Evolutionary conservation across 2,329 filamentous ascomycete species (phyloP), one percentile per base, ranked within the genome.

Genomic region (Scedosporium minutisporum): DNA sequence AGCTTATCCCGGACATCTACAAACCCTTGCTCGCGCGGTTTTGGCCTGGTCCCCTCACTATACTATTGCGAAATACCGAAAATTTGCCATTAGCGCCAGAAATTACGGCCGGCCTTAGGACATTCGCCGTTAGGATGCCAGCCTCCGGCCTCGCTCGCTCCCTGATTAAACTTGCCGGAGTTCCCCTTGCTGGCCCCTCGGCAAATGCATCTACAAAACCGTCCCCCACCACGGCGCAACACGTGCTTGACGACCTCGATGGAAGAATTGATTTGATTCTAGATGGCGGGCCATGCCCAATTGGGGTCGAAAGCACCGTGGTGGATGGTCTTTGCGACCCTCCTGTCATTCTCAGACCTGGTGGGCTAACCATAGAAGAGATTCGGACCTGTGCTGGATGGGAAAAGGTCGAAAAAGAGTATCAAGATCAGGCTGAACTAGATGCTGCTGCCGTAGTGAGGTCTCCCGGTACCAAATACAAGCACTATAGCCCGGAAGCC

Each of bases 391-490:
- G 88, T 70, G 77, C 82, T 0, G 93, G 93, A 1, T 99, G 95
- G 93, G 88, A 92, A 71, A 77, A 83, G 44, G 90, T 91, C 1
- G 79, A 82, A 65, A 85, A 88, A 64, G 93, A 84, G 10, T 97
- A 97, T 74, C 86, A 88, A 70, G 91, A 96, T 69, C 82, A 82
- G 63, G 85, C 85, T 16, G 85, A 91, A 29, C 27, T 29, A 68
- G 80, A 84, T 18, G 87, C 84, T 5, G 84, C 83, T 60, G 77
- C 72, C 1, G 81, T 82, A 9, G 95, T 95, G 0, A 82, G 91
- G 63, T 95, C 95, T 0, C 95, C 95, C 0, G 95, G 95, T 1
- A 99, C 99, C 95, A 99, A 99, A 76, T 99, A 99, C 73, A 91
- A 95, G 71, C 95, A 99, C 73, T 99, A 99, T 71, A 96, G 93